Conservation (phyloP, 305 asterid genomes). For the Solanum hybrid region DNA sequence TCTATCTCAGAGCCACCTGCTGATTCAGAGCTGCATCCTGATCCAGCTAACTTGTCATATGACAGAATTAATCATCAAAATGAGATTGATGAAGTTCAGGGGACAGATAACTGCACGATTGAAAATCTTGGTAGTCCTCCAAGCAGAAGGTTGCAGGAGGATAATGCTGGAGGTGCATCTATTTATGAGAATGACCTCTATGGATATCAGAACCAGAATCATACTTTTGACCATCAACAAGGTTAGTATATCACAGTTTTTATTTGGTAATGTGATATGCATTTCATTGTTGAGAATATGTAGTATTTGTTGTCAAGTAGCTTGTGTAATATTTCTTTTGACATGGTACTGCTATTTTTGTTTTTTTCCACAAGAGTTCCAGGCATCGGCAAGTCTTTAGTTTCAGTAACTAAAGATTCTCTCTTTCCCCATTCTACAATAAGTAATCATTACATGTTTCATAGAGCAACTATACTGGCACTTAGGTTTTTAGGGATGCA, state of each 20-base stretch:
- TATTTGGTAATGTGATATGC: neutral
- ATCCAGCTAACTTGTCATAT: slow-evolving; percentile 26
- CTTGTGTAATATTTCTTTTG: neutral
- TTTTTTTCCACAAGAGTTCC: neutral
- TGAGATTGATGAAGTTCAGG: slow-evolving; percentile 40
- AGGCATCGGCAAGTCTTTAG: neutral
- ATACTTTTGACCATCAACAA: slow-evolving; percentile 35
- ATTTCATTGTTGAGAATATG: neutral
- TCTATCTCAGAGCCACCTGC: slow-evolving; percentile 26
- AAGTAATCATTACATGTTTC: neutral
- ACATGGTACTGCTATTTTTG: neutral
- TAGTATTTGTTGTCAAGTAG: neutral
- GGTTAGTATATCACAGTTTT: slow-evolving; percentile 29
- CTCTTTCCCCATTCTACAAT: neutral
- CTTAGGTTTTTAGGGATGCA: neutral
- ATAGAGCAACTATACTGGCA: neutral
- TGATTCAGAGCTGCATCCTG: slow-evolving; percentile 43
- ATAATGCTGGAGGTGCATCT: slow-evolving; percentile 42
- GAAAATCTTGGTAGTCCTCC: slow-evolving; percentile 43
- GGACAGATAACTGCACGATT: slow-evolving; percentile 26
- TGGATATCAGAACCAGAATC: slow-evolving; percentile 37
- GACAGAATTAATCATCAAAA: slow-evolving; percentile 27
- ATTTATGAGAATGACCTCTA: slow-evolving; percentile 45
- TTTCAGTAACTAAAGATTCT: neutral
- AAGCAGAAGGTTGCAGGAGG: slow-evolving; percentile 39